Evolutionary conservation across 768 basidiomycete genomes (phyloP).

Genomic region (Cystofilobasidium macerans): DNA sequence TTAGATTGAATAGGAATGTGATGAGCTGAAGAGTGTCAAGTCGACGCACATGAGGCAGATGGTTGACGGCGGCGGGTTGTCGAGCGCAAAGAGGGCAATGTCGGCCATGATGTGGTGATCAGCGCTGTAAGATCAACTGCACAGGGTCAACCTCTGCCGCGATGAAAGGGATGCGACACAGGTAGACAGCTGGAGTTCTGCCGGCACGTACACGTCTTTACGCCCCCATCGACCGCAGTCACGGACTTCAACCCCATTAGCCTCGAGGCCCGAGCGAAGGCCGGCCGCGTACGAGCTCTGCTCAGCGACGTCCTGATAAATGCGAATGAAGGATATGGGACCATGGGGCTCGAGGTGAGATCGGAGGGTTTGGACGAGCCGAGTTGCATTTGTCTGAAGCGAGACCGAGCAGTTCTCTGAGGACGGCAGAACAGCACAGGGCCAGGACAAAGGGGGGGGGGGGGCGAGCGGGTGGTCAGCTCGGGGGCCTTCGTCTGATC

Average conservation of each 20-base stretch:
- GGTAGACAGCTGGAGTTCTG: no score
- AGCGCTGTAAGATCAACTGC: not conserved
- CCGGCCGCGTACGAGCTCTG: constrained; percentile 14
- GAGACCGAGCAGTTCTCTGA: constrained; percentile 20
- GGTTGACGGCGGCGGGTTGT: constrained; percentile 14
- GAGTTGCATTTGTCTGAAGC: constrained; percentile 11
- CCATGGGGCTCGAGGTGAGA: constrained; percentile 6
- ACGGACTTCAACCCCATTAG: constrained; percentile 15
- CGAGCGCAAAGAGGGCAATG: constrained; percentile 10
- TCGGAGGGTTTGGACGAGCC: constrained; percentile 9
- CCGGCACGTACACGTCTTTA: constrained; percentile 8
- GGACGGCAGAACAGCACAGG: not conserved
- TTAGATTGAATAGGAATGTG: no score
- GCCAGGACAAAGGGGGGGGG: not conserved
- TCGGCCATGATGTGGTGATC: constrained; percentile 21
- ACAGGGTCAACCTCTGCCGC: no score
- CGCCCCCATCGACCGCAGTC: constrained; percentile 21
- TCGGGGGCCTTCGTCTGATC: no score
- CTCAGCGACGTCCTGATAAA: constrained; percentile 19
- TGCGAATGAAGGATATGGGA: constrained; percentile 7
- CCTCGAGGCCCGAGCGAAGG: constrained; percentile 19
- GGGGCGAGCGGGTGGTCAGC: not conserved
- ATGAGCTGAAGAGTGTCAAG: not conserved
- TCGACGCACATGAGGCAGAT: constrained; percentile 13
- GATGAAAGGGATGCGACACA: no score